phyloP scores from a whole-genome alignment of 129 eudicot genomes.

The Ambrosia artemisiifolia region DNA sequence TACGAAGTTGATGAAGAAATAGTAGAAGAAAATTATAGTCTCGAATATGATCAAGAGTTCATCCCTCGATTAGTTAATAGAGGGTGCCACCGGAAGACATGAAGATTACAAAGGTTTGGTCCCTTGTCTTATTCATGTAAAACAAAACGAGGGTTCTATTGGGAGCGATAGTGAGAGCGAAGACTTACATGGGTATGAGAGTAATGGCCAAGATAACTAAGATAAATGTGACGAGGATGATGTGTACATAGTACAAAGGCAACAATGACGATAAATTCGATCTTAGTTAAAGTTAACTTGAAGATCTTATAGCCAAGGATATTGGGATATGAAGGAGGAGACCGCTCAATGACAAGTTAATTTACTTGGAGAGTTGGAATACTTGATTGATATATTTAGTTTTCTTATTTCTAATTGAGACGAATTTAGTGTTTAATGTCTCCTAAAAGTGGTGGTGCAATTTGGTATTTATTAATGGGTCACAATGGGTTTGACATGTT shows the following conservation, averaged over 20 bases:
- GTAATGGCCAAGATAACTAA: not conserved
- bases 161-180: not conserved
- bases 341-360: not conserved
- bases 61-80: slow-evolving; percentile 5
- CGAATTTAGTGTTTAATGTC: too few relatives aligned
- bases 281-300: too few relatives aligned
- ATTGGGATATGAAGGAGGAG: too few relatives aligned
- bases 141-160: not conserved
- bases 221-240: not conserved
- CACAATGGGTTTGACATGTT: too few relatives aligned
- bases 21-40: not conserved
- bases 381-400: too few relatives aligned
- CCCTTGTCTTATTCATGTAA: not conserved
- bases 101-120: not conserved
- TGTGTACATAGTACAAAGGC: too few relatives aligned
- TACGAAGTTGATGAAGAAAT: not conserved
- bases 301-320: too few relatives aligned
- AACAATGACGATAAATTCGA: not conserved
- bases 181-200: not conserved
- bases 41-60: slow-evolving; percentile 23
- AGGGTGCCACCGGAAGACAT: slow-evolving; percentile 18
- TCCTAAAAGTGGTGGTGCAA: too few relatives aligned
- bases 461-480: too few relatives aligned
- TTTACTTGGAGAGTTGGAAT: too few relatives aligned
- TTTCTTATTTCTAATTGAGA: too few relatives aligned